Evolutionary conservation across 1,139 yeast genomes (phyloP), one percentile per base, ranked within the genome.

Genomic region (Pichia sp.): DNA sequence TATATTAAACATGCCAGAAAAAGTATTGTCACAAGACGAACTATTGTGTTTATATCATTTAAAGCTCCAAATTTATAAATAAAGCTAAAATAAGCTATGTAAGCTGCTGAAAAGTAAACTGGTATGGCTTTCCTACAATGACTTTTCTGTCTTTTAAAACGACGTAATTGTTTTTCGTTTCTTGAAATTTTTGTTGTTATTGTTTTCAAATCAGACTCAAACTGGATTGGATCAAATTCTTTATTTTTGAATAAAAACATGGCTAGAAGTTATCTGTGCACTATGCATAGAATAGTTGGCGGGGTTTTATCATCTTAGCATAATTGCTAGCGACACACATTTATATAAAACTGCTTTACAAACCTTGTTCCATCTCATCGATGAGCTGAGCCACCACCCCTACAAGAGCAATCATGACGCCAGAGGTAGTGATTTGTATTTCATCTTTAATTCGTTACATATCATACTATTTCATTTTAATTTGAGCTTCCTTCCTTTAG

Each of bases 201-300:
- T 5, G 56, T 48, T 17, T 72, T 68, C 40, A 78, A 60, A 34
- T 74, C 75, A 45, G 62, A 67, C 48, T 78, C 84, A 55, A 70
- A 76, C 28, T 56, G 52, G 14, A 69, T 67, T 1, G 79, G 72
- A 51, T 74, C 72, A 49, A 74, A 73, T 44, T 65, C 34, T 23
- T 67, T 49, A 1, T 54, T 47, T 31, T 38, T 46, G 23, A 54
- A 56, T 6, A 55, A 33, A 26, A 47, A 45, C 49, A 45, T 47
- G 4, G 20, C 24, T n/a, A n/a, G n/a, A n/a, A n/a, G n/a, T n/a
- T n/a, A n/a, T n/a, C n/a, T n/a, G n/a, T n/a, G n/a, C n/a, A n/a
- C n/a, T n/a, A n/a, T n/a, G n/a, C n/a, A n/a, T n/a, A n/a, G n/a
- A n/a, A n/a, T n/a, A n/a, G n/a, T n/a, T n/a, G n/a, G n/a, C n/a